Conservation (phyloP, 1,139 yeast species). For the Barnettozyma hawaiiensis region DNA sequence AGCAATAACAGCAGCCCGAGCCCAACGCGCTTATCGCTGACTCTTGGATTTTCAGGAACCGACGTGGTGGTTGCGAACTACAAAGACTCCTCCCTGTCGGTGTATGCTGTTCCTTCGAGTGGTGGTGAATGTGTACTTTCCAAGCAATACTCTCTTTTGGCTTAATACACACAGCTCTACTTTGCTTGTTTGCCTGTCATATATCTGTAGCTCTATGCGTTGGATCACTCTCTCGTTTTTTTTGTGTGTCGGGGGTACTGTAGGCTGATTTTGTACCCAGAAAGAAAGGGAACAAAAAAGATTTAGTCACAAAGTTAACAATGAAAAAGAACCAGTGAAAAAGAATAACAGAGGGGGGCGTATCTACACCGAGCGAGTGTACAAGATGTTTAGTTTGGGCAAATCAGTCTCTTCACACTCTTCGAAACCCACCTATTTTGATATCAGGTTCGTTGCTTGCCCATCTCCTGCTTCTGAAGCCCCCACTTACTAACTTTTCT, state of each 20-base stretch:
- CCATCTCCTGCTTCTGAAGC: not conserved
- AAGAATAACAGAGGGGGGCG: no score
- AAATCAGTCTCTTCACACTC: constrained; percentile 10
- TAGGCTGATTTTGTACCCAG: not conserved
- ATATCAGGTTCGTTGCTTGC: constrained; percentile 20
- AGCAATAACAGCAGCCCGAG: no score
- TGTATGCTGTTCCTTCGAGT: constrained; percentile 25
- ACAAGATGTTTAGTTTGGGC: constrained; percentile 14
- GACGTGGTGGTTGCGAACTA: constrained; percentile 26
- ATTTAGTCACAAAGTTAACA: not conserved
- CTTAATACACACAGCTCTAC: not conserved
- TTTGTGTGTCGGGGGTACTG: not conserved
- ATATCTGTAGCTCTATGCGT: no score
- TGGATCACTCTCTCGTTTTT: no score
- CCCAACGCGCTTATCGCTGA: constrained; percentile 1
- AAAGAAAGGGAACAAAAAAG: no score
- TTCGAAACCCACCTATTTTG: constrained; percentile 25
- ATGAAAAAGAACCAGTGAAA: no score
- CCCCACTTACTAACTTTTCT: not conserved
- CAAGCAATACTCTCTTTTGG: constrained; percentile 29
- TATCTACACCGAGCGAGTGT: not conserved
- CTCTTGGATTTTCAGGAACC: constrained; percentile 25
- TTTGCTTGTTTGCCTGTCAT: not conserved
- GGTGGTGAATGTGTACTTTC: constrained; percentile 35
- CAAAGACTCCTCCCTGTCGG: constrained; percentile 26